These are phyloP conservation scores for Ogataea trehalophila DNA, from an alignment of 805 yeast species.

Conservation along the genomic window DNA sequence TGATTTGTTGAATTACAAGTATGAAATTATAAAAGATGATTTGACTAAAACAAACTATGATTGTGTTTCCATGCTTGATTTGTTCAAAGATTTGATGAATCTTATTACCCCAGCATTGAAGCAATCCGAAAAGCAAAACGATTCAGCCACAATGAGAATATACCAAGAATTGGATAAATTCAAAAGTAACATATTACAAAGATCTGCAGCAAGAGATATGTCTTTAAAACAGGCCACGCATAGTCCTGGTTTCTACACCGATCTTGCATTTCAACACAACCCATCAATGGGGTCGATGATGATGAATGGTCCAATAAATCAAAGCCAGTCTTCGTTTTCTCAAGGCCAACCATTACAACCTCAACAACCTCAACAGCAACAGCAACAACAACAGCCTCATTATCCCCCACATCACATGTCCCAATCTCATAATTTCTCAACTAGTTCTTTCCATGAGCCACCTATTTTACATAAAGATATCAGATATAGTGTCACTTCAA, in stretches of 20 bases:
- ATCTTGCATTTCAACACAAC: slow-evolving; percentile 5
- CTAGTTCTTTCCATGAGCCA: slow-evolving; percentile 13
- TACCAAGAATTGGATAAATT: slow-evolving; percentile 23
- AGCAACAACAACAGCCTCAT: slow-evolving; percentile 4
- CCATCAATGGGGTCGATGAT: neutral
- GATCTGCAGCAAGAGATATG: slow-evolving; percentile 31
- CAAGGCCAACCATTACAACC: slow-evolving; percentile 15
- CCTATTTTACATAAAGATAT: slow-evolving; percentile 29
- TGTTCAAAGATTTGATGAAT: slow-evolving; percentile 22
- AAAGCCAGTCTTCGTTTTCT: neutral
- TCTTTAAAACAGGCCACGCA: slow-evolving; percentile 19
- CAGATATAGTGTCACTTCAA: slow-evolving; percentile 27
- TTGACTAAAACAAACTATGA: slow-evolving; percentile 47
- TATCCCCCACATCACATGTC: slow-evolving; percentile 9
- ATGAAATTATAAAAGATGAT: slow-evolving; percentile 45
- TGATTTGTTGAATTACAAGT: slow-evolving; percentile 37
- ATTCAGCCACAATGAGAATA: slow-evolving; percentile 3
- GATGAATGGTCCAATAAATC: neutral
- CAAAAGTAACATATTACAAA: slow-evolving; percentile 24
- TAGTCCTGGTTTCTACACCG: slow-evolving; percentile 17
- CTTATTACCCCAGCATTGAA: slow-evolving; percentile 5
- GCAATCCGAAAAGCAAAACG: slow-evolving; percentile 4
- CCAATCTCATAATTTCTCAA: slow-evolving; percentile 2
- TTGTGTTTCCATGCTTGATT: slow-evolving; percentile 46
- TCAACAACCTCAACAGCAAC: slow-evolving; percentile 9